These are phyloP conservation scores for Pestalotiopsis sp. DNA, from an alignment of 2,329 filamentous ascomycete genomes.

Conservation along the genomic window DNA sequence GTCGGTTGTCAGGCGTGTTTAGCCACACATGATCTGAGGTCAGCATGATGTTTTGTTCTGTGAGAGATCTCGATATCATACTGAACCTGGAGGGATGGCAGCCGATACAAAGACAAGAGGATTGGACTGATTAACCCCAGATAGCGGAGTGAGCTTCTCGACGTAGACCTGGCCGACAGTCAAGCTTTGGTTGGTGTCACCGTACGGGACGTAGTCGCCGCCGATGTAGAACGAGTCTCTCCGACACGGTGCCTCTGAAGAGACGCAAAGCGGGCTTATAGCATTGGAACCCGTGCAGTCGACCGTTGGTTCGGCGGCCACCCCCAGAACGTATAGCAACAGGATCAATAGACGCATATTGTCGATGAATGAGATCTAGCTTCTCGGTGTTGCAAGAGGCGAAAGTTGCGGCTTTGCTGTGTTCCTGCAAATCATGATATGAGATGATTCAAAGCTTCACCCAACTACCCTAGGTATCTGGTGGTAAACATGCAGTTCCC, in stretches of 20 bases:
- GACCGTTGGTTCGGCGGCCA: background rate
- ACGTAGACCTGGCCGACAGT: constrained; percentile 13
- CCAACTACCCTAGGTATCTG: too few relatives aligned
- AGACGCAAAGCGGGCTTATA: constrained; percentile 19
- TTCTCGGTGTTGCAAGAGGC: background rate
- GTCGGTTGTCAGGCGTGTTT: constrained; percentile 48
- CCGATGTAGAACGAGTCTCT: constrained; percentile 14
- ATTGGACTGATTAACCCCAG: constrained; percentile 7
- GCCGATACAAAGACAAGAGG: constrained; percentile 14
- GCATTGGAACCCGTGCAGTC: constrained; percentile 19
- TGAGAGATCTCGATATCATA: background rate
- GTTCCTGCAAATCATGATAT: background rate
- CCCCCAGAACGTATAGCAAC: background rate
- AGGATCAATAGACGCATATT: background rate
- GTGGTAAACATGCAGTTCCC: background rate
- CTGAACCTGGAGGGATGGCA: constrained; percentile 9
- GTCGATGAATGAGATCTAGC: background rate
- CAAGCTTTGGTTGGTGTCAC: background rate
- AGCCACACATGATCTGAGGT: constrained; percentile 37
- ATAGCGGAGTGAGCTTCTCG: constrained; percentile 14
- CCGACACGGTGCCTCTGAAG: constrained; percentile 15
- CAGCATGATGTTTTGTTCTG: background rate
- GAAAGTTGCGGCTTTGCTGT: background rate
- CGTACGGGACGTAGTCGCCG: constrained; percentile 11
- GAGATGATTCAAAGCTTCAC: background rate